A percentile compares a stretch with the other conserved stretches of the same genome.
Evolutionary conservation across 2,329 filamentous ascomycete species (phyloP).

Genomic region (Pseudocercospora vitis): DNA sequence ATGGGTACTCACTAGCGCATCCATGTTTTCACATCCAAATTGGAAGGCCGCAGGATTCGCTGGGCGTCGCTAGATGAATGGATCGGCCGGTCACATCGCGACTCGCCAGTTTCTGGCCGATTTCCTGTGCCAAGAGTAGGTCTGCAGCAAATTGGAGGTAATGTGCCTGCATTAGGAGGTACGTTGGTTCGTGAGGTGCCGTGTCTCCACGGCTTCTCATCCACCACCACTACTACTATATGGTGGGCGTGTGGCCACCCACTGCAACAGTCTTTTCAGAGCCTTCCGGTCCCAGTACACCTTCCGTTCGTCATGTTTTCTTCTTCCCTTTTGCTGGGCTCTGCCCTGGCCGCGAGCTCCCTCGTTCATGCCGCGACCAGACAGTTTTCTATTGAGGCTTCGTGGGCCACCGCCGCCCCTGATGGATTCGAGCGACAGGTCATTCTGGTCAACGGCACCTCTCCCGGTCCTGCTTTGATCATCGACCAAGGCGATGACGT

Average conservation of each 20-base stretch:
- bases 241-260: constrained; percentile 1
- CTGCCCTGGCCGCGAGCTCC: constrained; percentile 11
- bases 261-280: background rate
- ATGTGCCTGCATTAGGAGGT: constrained; percentile 6
- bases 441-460: constrained; percentile 23
- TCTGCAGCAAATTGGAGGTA: constrained; percentile 4
- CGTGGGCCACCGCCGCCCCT: constrained; percentile 18
- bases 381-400: constrained; percentile 14
- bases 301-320: constrained; percentile 14
- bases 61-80: constrained; percentile 2
- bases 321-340: constrained; percentile 7
- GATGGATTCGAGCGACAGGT: constrained; percentile 20
- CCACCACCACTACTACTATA: background rate
- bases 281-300: background rate
- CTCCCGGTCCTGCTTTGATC: constrained; percentile 19
- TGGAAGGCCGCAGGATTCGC: constrained; percentile 5
- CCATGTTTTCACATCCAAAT: background rate
- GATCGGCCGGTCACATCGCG: constrained; percentile 3
- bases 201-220: background rate
- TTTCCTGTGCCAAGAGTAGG: constrained; percentile 2
- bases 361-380: constrained; percentile 14
- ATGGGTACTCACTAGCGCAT: background rate
- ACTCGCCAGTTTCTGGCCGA: background rate
- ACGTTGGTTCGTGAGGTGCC: background rate
- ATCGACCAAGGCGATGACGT: constrained; percentile 25